Percentiles rank a stretch among this genome's conserved stretches.
Evolutionary conservation across 768 basidiomycete species (phyloP).

Genomic region (Serendipita vermifera): DNA sequence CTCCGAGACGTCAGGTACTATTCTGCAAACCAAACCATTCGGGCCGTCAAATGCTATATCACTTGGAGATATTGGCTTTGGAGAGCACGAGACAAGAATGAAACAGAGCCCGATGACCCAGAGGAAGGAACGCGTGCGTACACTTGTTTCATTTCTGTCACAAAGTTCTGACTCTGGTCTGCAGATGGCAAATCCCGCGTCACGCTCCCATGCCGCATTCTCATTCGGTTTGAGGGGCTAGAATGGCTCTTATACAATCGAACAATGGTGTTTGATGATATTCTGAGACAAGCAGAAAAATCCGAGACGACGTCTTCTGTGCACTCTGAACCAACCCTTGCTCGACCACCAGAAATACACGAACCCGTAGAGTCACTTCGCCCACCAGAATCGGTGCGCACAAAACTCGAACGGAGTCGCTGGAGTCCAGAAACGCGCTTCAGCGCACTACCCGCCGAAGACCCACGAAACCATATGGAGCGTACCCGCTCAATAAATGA

Average conservation of each 20-base stretch:
- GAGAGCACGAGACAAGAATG: constrained; percentile 60
- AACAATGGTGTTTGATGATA: constrained; percentile 78
- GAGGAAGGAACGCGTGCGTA: constrained; percentile 18
- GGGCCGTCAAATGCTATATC: constrained; percentile 69
- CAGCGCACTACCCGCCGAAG: background rate
- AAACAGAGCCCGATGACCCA: constrained; percentile 36
- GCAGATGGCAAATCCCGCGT: constrained; percentile 26
- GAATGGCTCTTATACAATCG: constrained; percentile 92
- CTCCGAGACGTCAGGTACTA: constrained; percentile 82
- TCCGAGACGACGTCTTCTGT: constrained; percentile 20
- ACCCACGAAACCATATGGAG: background rate
- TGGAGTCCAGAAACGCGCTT: constrained; percentile 7
- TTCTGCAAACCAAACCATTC: constrained; percentile 82
- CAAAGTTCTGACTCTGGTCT: constrained; percentile 7
- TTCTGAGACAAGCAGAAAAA: constrained; percentile 34
- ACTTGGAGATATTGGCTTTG: constrained; percentile 95
- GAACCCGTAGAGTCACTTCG: no score
- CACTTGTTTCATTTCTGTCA: background rate
- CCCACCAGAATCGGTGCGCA: no score
- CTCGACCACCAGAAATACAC: constrained; percentile 5
- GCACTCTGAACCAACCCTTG: constrained; percentile 2
- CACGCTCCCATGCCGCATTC: constrained; percentile 62
- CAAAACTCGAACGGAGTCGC: background rate
- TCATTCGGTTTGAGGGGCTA: constrained; percentile 66
- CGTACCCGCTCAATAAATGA: background rate